Evolutionary conservation across 805 yeast genomes (phyloP).

Genomic region (Suhomyces sp.): DNA sequence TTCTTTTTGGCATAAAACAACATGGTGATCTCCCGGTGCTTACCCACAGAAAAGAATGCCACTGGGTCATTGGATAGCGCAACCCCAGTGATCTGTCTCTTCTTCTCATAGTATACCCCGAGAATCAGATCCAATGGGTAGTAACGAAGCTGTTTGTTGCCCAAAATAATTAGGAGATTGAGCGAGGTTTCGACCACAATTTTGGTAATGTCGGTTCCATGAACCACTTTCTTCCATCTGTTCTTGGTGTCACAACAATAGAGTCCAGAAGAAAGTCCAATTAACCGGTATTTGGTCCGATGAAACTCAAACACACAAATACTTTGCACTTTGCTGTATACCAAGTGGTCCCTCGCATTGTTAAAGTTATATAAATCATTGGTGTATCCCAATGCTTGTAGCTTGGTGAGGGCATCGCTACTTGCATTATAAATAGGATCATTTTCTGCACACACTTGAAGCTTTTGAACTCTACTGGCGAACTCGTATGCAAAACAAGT

Average conservation of each 20-base stretch:
- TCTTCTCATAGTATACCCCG: conserved; percentile 50
- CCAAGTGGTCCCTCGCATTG: conserved; percentile 21
- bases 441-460: conserved; percentile 51
- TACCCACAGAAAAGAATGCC: conserved; percentile 64
- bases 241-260: conserved; percentile 47
- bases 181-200: conserved; percentile 58
- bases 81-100: conserved; percentile 44
- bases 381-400: conserved; percentile 20
- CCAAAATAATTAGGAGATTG: conserved; percentile 55
- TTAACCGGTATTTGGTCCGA: conserved; percentile 44
- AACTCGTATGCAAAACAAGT: conserved; percentile 64
- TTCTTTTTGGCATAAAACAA: conserved; percentile 56
- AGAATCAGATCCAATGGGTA: conserved; percentile 62
- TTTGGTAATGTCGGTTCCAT: conserved; percentile 51
- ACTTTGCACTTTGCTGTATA: conserved; percentile 40
- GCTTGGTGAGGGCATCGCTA: conserved; percentile 17
- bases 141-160: conserved; percentile 58
- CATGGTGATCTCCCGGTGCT: conserved; percentile 59
- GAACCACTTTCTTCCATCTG: conserved; percentile 60
- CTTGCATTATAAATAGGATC: conserved; percentile 47
- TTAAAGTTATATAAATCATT: conserved; percentile 24
- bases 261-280: conserved; percentile 66
- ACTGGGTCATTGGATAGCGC: conserved; percentile 48
- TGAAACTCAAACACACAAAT: conserved; percentile 46
- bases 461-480: conserved; percentile 44